A percentile compares a stretch with the other conserved stretches of the same genome.
Evolutionary conservation across 106 monocot genomes (phyloP).

Genomic region (Hemerocallis citrina): DNA sequence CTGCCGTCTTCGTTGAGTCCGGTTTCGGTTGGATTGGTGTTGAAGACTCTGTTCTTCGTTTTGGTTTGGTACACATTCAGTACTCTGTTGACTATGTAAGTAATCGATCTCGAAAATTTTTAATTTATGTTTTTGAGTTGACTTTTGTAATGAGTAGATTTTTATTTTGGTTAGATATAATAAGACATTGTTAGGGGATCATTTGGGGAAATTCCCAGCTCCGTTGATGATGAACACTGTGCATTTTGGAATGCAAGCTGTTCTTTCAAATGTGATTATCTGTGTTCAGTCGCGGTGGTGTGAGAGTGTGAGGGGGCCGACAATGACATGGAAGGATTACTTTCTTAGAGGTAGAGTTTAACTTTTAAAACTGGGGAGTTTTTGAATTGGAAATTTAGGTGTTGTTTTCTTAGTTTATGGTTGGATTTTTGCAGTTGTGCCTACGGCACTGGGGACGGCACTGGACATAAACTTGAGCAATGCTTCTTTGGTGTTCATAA

Average conservation of each 20-base stretch:
- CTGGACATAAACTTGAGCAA: constrained; percentile 95
- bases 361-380: background rate
- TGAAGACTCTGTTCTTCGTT: constrained; percentile 61
- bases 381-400: background rate
- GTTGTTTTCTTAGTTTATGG: background rate
- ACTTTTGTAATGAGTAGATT: background rate
- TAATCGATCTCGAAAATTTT: constrained; percentile 3
- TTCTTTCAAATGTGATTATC: constrained; percentile 50
- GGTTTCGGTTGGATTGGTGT: constrained; percentile 32
- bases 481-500: constrained; percentile 86
- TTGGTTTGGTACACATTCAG: constrained; percentile 86
- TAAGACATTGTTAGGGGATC: constrained; percentile 78
- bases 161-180: constrained; percentile 52
- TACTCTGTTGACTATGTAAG: constrained; percentile 88
- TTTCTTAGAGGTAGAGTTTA: constrained; percentile 51
- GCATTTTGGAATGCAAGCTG: constrained; percentile 86
- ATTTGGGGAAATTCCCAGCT: constrained; percentile 77
- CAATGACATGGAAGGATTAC: constrained; percentile 89
- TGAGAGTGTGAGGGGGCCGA: background rate
- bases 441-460: constrained; percentile 74
- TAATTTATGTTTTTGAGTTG: background rate
- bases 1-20: constrained; percentile 1
- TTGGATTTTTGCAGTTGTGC: constrained; percentile 64
- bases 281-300: constrained; percentile 6
- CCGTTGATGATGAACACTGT: constrained; percentile 93